Evolutionary conservation across 2,329 filamentous ascomycete genomes (phyloP), one percentile per base, ranked within the genome.

Genomic region (Coleophoma eucalyptorum): DNA sequence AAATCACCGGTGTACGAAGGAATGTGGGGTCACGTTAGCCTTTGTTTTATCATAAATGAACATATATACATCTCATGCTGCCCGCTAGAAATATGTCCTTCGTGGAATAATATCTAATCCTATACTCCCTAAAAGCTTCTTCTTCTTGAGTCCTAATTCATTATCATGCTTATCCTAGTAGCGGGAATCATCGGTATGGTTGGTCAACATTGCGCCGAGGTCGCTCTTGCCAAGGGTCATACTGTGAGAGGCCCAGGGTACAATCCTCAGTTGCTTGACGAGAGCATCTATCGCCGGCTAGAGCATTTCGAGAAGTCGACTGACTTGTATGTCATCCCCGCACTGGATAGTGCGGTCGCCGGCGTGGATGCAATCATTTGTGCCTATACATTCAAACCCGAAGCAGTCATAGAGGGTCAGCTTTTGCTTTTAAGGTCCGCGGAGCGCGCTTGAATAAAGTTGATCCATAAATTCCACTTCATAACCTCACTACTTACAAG

Each of bases 281-380:
- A 41, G 38, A 12, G 8, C 10, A 11, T 41, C 8, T 41, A 11
- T 18, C 10, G 38, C 10, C 38, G 16, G 8, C 38, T 41, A 8
- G 38, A 41, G 18, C 16, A 11, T 11, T 41, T 41, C 38, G 38
- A 11, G 10, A 41, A 41, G 16, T 11, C 10, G 10, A 18, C 11
- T 18, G 10, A 11, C 16, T 12, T 11, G 10, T 41, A 41, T 35
- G 69, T 71, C 31, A 56, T 66, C 6, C 5, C 58, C 0, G 67
- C 68, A 1, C 47, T 71, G 1, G 64, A 69, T 2, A 49, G 55
- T 4, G 69, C 67, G 5, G 61, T 62, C 15, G 21, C 50, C 0
- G 67, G 66, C 7, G 69, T 69, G 11, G 67, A 70, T 45, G 66
- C 67, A 8, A 55, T 71, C 16, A 63, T 71, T 18, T 63, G 59